These are phyloP conservation scores for Pseudonectria foliicola DNA, from an alignment of 2,329 filamentous ascomycete genomes.

Conservation along the genomic window DNA sequence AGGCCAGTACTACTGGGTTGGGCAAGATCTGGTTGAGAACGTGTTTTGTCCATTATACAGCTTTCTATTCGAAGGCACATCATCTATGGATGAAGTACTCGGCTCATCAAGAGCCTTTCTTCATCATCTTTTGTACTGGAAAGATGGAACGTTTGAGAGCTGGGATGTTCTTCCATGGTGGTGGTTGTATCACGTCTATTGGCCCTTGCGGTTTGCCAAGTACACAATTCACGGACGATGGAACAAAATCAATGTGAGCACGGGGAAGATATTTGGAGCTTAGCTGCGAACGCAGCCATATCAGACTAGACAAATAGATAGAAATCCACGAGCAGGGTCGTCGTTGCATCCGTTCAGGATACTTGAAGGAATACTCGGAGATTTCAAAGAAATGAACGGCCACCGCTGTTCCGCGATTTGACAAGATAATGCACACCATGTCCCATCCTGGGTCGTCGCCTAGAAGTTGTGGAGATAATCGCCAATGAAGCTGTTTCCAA, in stretches of 20 bases:
- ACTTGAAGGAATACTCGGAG: too few species aligned
- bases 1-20: conserved; percentile 53
- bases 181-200: conserved; percentile 50
- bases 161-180: conserved; percentile 52
- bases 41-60: conserved; percentile 40
- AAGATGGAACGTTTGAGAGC: conserved; percentile 44
- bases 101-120: conserved; percentile 22
- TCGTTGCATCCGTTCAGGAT: too few species aligned
- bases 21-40: conserved; percentile 53
- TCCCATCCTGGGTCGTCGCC: too few species aligned
- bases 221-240: conserved; percentile 43
- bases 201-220: conserved; percentile 43
- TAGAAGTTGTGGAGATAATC: conserved; percentile 12
- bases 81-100: conserved; percentile 13
- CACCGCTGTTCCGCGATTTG: too few species aligned
- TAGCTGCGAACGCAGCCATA: background rate
- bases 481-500: conserved; percentile 7
- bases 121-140: conserved; percentile 40
- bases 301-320: background rate
- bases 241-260: conserved; percentile 63
- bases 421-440: too few species aligned
- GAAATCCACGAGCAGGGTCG: too few species aligned
- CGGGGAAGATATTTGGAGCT: conserved; percentile 31
- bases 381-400: too few species aligned
- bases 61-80: conserved; percentile 15